Evolutionary conservation across 495 filamentous ascomycete genomes (phyloP).

Genomic region (Neurospora tetraspora): DNA sequence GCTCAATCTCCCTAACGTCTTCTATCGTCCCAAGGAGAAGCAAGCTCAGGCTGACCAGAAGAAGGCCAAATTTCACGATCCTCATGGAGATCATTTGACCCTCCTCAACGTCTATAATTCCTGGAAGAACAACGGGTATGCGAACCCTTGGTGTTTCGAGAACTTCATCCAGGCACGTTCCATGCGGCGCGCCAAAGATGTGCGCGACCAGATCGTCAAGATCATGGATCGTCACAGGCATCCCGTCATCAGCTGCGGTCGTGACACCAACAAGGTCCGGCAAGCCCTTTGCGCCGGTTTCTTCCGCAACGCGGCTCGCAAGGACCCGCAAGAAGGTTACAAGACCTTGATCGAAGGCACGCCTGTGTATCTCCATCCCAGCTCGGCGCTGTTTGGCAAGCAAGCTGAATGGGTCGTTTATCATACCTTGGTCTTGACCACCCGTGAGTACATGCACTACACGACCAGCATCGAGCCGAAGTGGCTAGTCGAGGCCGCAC

Average conservation of each 20-base stretch:
- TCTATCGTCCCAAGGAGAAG: conserved; percentile 94
- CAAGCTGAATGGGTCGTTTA: conserved; percentile 94
- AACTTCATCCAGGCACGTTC: conserved; percentile 92
- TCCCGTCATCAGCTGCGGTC: conserved; percentile 68
- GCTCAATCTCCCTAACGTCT: conserved; percentile 75
- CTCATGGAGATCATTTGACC: conserved; percentile 87
- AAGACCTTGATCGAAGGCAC: conserved; percentile 94
- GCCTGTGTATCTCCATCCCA: conserved; percentile 88
- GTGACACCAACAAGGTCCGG: conserved; percentile 79
- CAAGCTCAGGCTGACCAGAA: conserved; percentile 94
- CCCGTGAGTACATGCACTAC: conserved; percentile 95
- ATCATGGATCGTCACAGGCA: conserved; percentile 89
- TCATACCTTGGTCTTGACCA: conserved; percentile 78
- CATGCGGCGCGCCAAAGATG: conserved; percentile 84
- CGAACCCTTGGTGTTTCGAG: conserved; percentile 88
- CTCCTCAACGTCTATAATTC: conserved; percentile 92
- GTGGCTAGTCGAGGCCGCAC: conserved; percentile 81
- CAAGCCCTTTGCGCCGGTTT: conserved; percentile 87
- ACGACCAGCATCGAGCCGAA: conserved; percentile 91
- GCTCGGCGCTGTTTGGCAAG: conserved; percentile 86
- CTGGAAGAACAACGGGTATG: conserved; percentile 77
- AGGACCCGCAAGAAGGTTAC: conserved; percentile 93
- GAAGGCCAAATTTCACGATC: conserved; percentile 94
- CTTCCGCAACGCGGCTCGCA: conserved; percentile 90
- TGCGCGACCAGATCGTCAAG: conserved; percentile 79